Evolutionary conservation across 2,329 filamentous ascomycete species (phyloP).

Genomic region (Biscogniauxia sp.): DNA sequence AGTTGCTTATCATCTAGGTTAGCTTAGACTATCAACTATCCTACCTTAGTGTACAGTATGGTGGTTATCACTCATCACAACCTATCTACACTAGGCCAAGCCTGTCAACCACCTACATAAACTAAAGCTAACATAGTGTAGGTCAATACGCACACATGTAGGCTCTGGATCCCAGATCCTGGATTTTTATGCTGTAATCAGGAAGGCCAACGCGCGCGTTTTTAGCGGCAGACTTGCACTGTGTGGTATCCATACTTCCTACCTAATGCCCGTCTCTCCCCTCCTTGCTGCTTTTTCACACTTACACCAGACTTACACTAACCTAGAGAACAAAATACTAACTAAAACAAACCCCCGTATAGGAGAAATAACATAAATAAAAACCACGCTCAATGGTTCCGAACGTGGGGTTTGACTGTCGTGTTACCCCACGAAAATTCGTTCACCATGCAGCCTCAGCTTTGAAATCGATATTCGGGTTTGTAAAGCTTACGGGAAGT

Average conservation of each 20-base stretch:
- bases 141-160: background rate
- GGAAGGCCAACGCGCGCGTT: background rate
- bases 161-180: background rate
- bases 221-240: background rate
- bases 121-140: background rate
- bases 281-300: background rate
- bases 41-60: too few relatives aligned
- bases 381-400: background rate
- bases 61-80: background rate
- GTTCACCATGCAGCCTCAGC: background rate
- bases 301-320: too few relatives aligned
- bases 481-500: background rate
- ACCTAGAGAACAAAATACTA: too few relatives aligned
- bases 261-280: too few relatives aligned
- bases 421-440: background rate
- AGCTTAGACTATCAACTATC: background rate
- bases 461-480: background rate
- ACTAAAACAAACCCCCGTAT: too few relatives aligned
- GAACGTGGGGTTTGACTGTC: background rate
- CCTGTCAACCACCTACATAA: background rate
- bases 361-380: background rate
- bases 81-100: background rate
- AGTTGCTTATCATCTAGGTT: too few relatives aligned
- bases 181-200: background rate
- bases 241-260: background rate